Conservation (phyloP, 2,329 filamentous ascomycete species). For the Beauveria rudraprayagi region DNA sequence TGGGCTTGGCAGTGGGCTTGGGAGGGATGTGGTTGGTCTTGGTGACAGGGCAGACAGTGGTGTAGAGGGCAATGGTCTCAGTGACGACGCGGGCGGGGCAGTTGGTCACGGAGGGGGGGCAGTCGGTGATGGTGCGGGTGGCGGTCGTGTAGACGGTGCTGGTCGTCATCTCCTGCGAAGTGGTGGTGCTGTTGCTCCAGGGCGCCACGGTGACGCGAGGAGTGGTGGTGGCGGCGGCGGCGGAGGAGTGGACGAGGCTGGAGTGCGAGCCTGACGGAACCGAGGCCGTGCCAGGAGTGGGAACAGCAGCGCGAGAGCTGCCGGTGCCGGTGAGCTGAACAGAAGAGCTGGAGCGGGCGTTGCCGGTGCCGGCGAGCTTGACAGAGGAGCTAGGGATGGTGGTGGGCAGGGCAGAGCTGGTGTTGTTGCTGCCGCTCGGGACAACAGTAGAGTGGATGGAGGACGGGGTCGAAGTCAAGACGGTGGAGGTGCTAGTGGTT, state of each 20-base stretch:
- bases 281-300: background rate
- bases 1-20: background rate
- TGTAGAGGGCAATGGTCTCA: constrained; percentile 6
- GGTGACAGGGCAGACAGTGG: constrained; percentile 10
- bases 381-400: background rate
- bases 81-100: constrained; percentile 15
- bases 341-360: background rate
- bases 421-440: background rate
- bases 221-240: background rate
- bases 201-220: background rate
- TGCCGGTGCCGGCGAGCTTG: background rate
- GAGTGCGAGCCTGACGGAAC: background rate
- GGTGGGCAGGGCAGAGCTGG: background rate
- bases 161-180: constrained; percentile 11
- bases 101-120: constrained; percentile 13
- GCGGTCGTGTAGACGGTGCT: constrained; percentile 13
- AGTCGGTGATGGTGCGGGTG: constrained; percentile 15
- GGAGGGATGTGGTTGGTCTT: constrained; percentile 2
- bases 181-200: constrained; percentile 7
- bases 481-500: constrained; percentile 7
- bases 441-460: background rate
- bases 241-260: background rate
- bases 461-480: background rate
- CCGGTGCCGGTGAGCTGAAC: background rate
- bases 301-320: background rate